Base-by-base conservation (phyloP, 169 alveolate genomes). In the Plasmodium reichenowi region DNA sequence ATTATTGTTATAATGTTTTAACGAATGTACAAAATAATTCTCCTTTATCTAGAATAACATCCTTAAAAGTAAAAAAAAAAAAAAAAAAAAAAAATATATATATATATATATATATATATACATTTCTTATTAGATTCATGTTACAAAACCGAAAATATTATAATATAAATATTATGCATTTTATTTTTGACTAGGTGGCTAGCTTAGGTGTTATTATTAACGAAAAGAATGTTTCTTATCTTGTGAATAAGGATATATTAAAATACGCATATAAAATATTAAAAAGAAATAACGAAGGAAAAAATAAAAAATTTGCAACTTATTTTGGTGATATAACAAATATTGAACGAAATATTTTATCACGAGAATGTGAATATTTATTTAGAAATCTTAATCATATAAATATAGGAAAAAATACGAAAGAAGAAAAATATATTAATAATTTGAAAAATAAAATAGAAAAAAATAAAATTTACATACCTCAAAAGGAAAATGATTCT, bases 211-310 rank as follows among this genome's bases (percentile, higher is more conserved):
- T 76, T 20, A 17, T 54, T 7, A 10, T 63, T 17, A 52, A 76
- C 4, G 71, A 74, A 2, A 15, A 50, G 38, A 64, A 17, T 26
- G 54, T 58, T 5, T 52, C 63, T 20, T 24, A 32, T 3, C 43
- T 54, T 12, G 24, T 76, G 10, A 48, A 56, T 29, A 58, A 17
- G 24, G 68, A 63, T 20, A 76, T 76, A 17, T 9, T 76, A 56
- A 48, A 47, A 52, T 76, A 76, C 38, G 88, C 76, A 48, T 76
- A 76, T 56, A 76, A 76, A 76, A 66, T 76, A 10, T 56, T 76
- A 15, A 76, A 76, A 67, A 64, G 88, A 76, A 29, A 76, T 50
- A 24, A 76, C 64, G 88, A 76, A 29, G 88, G 88, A 13, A 17
- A 8, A 13, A 76, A 76, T 43, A 76, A 48, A 62, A 76, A 76